Conservation (phyloP, 306 rosid genomes). For the Calophaca sinica region DNA sequence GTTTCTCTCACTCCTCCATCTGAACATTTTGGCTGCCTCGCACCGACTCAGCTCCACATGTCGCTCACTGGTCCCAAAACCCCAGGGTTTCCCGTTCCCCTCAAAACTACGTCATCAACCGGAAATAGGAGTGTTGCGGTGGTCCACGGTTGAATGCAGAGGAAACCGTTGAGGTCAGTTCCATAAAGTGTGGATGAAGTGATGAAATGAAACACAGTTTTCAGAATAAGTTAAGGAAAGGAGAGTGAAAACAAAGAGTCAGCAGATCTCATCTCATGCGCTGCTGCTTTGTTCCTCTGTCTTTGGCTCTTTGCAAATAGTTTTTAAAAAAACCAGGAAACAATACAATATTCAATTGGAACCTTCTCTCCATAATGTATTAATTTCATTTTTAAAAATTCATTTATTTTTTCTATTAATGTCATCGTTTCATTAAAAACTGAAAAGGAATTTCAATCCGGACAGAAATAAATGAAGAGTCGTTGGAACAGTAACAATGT, state of each 20-base stretch:
- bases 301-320: constrained; percentile 41
- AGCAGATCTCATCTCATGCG: constrained; percentile 46
- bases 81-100: constrained; percentile 18
- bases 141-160: constrained; percentile 26
- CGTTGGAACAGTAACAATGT: too few species aligned
- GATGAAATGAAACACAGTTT: constrained; percentile 29
- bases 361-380: constrained; percentile 48
- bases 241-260: constrained; percentile 24
- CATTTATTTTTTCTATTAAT: too few species aligned
- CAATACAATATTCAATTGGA: constrained; percentile 45
- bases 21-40: constrained; percentile 64
- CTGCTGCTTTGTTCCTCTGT: constrained; percentile 18
- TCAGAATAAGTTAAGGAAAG: background rate
- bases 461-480: too few species aligned
- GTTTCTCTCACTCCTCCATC: constrained; percentile 93
- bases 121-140: constrained; percentile 37
- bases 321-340: constrained; percentile 39
- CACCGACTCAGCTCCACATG: constrained; percentile 38
- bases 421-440: too few species aligned
- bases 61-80: constrained; percentile 40
- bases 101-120: too few species aligned
- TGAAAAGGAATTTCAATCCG: too few species aligned
- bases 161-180: background rate
- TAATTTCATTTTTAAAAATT: background rate
- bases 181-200: background rate